Percentiles rank a stretch among this genome's conserved stretches.
Evolutionary conservation across 345 rosid genomes (phyloP).

Genomic region (Durio zibethinus): DNA sequence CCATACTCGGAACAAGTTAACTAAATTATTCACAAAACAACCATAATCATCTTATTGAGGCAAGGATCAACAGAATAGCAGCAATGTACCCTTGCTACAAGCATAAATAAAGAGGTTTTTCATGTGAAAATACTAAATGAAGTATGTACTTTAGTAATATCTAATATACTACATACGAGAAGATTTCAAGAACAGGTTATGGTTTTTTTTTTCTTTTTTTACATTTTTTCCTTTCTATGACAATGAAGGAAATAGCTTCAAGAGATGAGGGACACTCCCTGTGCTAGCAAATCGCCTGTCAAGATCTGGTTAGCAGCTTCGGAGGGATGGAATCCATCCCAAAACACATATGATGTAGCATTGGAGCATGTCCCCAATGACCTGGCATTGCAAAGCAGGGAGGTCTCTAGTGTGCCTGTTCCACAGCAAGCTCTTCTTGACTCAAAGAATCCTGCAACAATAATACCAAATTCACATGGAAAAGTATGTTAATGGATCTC

Average conservation of each 20-base stretch:
- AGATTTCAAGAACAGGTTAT: not conserved
- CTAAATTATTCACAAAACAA: not conserved
- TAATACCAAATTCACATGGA: not conserved
- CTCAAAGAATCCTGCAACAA: constrained; percentile 70
- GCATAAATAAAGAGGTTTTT: constrained; percentile 1
- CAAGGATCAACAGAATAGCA: constrained; percentile 9
- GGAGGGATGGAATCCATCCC: constrained; percentile 97
- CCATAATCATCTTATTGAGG: constrained; percentile 12
- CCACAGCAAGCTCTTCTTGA: constrained; percentile 86
- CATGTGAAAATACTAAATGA: constrained; percentile 5
- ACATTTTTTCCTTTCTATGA: not conserved
- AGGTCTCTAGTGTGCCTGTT: constrained; percentile 78
- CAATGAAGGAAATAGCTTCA: constrained; percentile 26
- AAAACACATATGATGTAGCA: constrained; percentile 77
- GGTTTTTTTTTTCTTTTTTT: not conserved
- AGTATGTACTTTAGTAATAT: constrained; percentile 4
- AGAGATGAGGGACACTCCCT: constrained; percentile 72
- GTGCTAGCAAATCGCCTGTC: constrained; percentile 58
- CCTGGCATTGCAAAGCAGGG: constrained; percentile 70
- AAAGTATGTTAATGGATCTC: constrained; percentile 1
- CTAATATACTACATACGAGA: constrained; percentile 11
- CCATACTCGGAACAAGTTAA: not conserved
- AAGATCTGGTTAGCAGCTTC: constrained; percentile 72
- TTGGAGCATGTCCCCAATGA: constrained; percentile 70
- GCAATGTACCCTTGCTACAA: not conserved